phyloP scores from a whole-genome alignment of 2,329 filamentous ascomycete genomes.

The Aspergillus proliferans region DNA sequence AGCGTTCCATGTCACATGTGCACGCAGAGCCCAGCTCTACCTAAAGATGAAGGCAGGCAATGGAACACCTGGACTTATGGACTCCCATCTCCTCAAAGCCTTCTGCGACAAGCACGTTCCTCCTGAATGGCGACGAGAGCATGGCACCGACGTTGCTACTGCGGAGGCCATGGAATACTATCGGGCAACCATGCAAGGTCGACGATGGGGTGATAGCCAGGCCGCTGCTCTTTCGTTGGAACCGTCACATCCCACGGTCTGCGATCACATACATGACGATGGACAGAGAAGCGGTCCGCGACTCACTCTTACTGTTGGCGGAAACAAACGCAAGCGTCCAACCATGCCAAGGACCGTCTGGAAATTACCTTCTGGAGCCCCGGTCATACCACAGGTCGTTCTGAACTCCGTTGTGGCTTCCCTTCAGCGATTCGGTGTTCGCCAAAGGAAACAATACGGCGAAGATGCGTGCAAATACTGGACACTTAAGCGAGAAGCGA shows the following conservation, averaged over 20 bases:
- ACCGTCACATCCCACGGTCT: constrained; percentile 60
- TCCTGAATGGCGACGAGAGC: constrained; percentile 77
- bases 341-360: constrained; percentile 62
- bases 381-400: constrained; percentile 83
- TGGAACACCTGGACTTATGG: constrained; percentile 68
- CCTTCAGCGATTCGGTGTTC: constrained; percentile 72
- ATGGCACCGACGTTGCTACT: constrained; percentile 73
- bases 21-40: constrained; percentile 77
- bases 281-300: constrained; percentile 40
- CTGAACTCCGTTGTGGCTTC: constrained; percentile 80
- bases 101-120: constrained; percentile 96
- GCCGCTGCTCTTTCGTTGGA: constrained; percentile 73
- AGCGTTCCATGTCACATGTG: constrained; percentile 96
- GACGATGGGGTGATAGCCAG: constrained; percentile 88
- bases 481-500: constrained; percentile 91
- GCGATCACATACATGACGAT: constrained; percentile 43
- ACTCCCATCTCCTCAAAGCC: constrained; percentile 79
- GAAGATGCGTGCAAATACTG: constrained; percentile 94
- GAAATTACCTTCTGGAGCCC: constrained; percentile 90
- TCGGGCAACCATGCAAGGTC: constrained; percentile 77
- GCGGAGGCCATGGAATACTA: constrained; percentile 83
- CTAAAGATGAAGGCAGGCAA: constrained; percentile 95
- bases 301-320: constrained; percentile 47
- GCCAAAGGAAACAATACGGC: constrained; percentile 85
- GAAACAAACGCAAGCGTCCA: constrained; percentile 55